Percentiles rank a stretch among this genome's conserved stretches.
Evolutionary conservation across 2,329 filamentous ascomycete genomes (phyloP).

Genomic region (Cytospora piceicola): DNA sequence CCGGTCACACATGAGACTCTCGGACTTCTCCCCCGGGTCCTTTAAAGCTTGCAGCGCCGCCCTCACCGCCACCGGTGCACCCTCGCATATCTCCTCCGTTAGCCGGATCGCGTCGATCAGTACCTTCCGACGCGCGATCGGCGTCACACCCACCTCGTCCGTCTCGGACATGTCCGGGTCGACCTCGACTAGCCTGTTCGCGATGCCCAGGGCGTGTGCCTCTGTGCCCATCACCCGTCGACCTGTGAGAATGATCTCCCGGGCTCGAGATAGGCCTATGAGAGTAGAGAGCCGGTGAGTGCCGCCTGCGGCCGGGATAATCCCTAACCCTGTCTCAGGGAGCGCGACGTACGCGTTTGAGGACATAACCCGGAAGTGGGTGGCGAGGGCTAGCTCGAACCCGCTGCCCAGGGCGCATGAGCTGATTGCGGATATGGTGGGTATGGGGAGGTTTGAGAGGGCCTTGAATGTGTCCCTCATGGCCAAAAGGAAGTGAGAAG

Average conservation of each 20-base stretch:
- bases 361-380: conserved; percentile 84
- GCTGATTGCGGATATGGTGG: conserved; percentile 86
- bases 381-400: conserved; percentile 87
- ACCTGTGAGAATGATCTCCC: conserved; percentile 89
- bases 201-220: conserved; percentile 88
- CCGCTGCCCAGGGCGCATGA: conserved; percentile 90
- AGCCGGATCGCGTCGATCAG: conserved; percentile 77
- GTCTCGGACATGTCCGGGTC: conserved; percentile 50
- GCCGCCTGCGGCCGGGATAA: conserved; percentile 92
- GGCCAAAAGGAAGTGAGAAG: conserved; percentile 73
- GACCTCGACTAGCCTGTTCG: conserved; percentile 86
- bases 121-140: conserved; percentile 66
- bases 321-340: conserved; percentile 89
- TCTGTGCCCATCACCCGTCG: conserved; percentile 79
- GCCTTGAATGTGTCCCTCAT: conserved; percentile 76
- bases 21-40: conserved; percentile 71
- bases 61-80: conserved; percentile 78
- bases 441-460: conserved; percentile 78
- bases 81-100: conserved; percentile 82
- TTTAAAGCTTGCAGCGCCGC: conserved; percentile 79
- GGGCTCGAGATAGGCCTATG: conserved; percentile 79
- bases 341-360: conserved; percentile 79
- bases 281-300: conserved; percentile 84
- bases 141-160: conserved; percentile 45
- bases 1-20: conserved; percentile 83